phyloP scores from a whole-genome alignment of 768 basidiomycete genomes.

The Phaffia tasmanica region DNA sequence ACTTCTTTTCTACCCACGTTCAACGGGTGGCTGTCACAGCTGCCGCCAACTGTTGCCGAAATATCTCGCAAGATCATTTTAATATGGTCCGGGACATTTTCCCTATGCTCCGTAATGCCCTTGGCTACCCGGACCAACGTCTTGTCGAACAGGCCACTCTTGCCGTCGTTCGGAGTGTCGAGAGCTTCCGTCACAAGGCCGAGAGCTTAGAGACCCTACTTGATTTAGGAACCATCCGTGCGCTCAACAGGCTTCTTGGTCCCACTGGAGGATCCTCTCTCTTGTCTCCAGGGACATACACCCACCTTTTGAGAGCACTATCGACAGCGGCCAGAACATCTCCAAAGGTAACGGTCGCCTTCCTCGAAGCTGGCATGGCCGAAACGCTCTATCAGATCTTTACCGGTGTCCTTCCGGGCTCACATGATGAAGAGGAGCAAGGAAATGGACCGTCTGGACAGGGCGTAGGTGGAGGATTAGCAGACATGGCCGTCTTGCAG shows the following conservation, averaged over 20 bases:
- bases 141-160: constrained; percentile 95
- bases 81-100: constrained; percentile 70
- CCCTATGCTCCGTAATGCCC: constrained; percentile 81
- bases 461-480: constrained; percentile 73
- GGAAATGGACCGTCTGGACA: constrained; percentile 55
- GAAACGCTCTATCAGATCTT: constrained; percentile 88
- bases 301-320: constrained; percentile 70
- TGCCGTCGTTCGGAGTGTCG: constrained; percentile 86
- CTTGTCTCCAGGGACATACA: constrained; percentile 77
- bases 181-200: constrained; percentile 74
- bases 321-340: constrained; percentile 80
- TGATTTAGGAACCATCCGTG: constrained; percentile 58
- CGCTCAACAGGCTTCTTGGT: constrained; percentile 71
- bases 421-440: constrained; percentile 43
- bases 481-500: constrained; percentile 91
- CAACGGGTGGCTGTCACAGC: constrained; percentile 94
- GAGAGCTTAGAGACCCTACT: constrained; percentile 80
- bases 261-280: constrained; percentile 71
- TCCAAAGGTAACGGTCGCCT: constrained; percentile 69
- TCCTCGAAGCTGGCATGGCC: constrained; percentile 86
- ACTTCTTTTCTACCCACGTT: constrained; percentile 96
- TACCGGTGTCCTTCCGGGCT: constrained; percentile 79
- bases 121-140: constrained; percentile 83
- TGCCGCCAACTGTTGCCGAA: constrained; percentile 91
- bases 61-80: constrained; percentile 79